phyloP scores from a whole-genome alignment of 495 filamentous ascomycete genomes.

The Emericellopsis terricola region DNA sequence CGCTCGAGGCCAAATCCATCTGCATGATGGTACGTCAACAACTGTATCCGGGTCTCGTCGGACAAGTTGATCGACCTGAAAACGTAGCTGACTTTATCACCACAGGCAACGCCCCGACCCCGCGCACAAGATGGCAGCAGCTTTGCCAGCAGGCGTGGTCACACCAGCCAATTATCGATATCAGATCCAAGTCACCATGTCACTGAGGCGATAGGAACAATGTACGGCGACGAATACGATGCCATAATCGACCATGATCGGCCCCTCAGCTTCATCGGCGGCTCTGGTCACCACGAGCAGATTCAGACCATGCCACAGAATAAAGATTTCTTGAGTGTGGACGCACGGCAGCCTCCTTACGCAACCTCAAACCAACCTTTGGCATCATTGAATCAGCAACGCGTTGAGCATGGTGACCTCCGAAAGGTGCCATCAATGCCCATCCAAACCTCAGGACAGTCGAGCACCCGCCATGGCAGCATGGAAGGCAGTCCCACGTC shows the following conservation, averaged over 20 bases:
- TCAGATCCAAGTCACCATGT: slow-evolving; percentile 74
- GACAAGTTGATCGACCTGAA: too few species aligned
- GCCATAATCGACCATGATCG: slow-evolving; percentile 23
- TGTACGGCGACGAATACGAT: slow-evolving; percentile 74
- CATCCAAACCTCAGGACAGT: slow-evolving; percentile 24
- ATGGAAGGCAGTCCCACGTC: slow-evolving; percentile 25
- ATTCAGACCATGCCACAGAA: slow-evolving; percentile 6
- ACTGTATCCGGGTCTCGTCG: too few species aligned
- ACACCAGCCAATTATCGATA: slow-evolving; percentile 36
- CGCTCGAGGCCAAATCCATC: too few species aligned
- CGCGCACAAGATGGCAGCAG: slow-evolving; percentile 32
- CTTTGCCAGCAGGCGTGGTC: slow-evolving; percentile 35
- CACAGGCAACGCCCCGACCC: slow-evolving; percentile 36
- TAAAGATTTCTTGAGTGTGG: slow-evolving; percentile 14
- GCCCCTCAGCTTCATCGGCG: slow-evolving; percentile 26
- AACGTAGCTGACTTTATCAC: too few species aligned
- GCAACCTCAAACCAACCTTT: too few species aligned
- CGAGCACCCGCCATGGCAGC: slow-evolving; percentile 26
- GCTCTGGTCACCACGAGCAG: slow-evolving; percentile 19
- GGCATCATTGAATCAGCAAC: too few species aligned
- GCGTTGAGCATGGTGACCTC: slow-evolving; percentile 5
- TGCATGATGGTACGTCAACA: too few species aligned
- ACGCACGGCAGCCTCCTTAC: too few species aligned
- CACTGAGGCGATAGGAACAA: slow-evolving; percentile 89
- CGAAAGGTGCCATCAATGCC: slow-evolving; percentile 22